Evolutionary conservation across 139 green algal species (phyloP).

Genomic region (Eudorina sp.): DNA sequence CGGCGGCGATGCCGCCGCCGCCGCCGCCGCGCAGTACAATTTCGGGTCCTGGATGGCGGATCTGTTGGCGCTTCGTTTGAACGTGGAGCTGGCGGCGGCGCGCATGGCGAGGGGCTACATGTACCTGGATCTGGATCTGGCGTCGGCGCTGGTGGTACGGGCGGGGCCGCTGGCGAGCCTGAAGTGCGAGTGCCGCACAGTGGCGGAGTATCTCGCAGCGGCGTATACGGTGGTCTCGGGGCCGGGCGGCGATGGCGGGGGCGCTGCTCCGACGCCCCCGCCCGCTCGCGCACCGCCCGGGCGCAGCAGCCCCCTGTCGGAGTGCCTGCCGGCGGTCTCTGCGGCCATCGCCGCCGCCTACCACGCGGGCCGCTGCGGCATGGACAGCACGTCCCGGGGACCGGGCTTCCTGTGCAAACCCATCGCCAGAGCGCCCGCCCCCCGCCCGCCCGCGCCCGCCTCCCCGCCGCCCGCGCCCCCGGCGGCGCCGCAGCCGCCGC

Average conservation of each 20-base stretch:
- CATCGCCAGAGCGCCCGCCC: too few relatives aligned
- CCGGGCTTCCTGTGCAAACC: not conserved
- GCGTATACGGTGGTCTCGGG: not conserved
- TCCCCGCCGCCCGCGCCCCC: too few relatives aligned
- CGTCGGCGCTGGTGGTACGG: not conserved
- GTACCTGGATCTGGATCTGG: not conserved
- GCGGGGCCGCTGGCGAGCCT: constrained; percentile 1
- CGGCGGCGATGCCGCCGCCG: not conserved
- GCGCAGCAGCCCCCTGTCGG: not conserved
- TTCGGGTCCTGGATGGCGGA: constrained; percentile 30
- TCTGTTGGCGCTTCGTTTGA: not conserved
- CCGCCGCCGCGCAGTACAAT: not conserved
- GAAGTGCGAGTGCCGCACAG: not conserved
- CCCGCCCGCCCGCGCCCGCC: too few relatives aligned
- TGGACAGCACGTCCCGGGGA: not conserved
- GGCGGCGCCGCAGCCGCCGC: too few relatives aligned
- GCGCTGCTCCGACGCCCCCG: not conserved
- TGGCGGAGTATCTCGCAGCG: not conserved
- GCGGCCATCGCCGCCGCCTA: constrained; percentile 1
- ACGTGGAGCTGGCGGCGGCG: not conserved
- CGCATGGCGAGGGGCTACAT: too few relatives aligned
- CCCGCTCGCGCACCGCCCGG: too few relatives aligned
- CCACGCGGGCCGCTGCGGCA: not conserved
- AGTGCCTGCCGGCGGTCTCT: not conserved
- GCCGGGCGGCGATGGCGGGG: not conserved